Conservation (phyloP, 148 eudicot genomes). For the Mesembryanthemum crystallinum region DNA sequence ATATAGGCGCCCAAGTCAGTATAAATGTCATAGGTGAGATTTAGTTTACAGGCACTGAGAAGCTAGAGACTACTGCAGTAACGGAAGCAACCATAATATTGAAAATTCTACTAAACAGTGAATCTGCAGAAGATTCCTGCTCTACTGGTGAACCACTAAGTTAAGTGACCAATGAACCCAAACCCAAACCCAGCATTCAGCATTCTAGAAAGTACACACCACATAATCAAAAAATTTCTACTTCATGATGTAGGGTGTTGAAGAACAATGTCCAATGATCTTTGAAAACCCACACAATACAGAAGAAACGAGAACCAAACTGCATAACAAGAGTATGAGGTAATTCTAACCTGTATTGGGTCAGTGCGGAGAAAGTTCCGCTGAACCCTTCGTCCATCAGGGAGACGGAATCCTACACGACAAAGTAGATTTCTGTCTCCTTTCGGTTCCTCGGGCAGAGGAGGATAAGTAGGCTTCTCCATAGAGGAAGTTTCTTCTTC, state of each 20-base stretch:
- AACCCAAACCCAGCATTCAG: neutral
- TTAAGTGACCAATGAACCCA: neutral
- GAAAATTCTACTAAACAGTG: neutral
- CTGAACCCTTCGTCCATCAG: slow-evolving; percentile 93
- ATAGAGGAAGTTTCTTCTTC: slow-evolving; percentile 32
- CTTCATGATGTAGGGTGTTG: neutral
- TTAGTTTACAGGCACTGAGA: neutral
- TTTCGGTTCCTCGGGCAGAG: slow-evolving; percentile 84
- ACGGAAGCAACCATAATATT: neutral
- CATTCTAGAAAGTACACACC: neutral
- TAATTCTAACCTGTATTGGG: slow-evolving; percentile 59
- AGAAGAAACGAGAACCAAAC: slow-evolving; percentile 1
- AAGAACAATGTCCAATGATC: neutral
- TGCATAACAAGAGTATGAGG: neutral
- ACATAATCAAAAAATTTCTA: neutral
- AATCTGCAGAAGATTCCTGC: neutral
- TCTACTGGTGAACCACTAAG: neutral
- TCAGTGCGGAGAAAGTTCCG: slow-evolving; percentile 77
- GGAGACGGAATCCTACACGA: slow-evolving; percentile 87
- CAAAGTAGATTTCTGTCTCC: slow-evolving; percentile 71
- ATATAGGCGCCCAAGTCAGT: neutral
- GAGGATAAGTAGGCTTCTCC: slow-evolving; percentile 58
- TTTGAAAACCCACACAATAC: neutral
- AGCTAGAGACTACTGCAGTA: neutral
- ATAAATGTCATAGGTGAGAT: neutral